phyloP scores from a whole-genome alignment of 768 basidiomycete species.

The Glaciozyma martinii region DNA sequence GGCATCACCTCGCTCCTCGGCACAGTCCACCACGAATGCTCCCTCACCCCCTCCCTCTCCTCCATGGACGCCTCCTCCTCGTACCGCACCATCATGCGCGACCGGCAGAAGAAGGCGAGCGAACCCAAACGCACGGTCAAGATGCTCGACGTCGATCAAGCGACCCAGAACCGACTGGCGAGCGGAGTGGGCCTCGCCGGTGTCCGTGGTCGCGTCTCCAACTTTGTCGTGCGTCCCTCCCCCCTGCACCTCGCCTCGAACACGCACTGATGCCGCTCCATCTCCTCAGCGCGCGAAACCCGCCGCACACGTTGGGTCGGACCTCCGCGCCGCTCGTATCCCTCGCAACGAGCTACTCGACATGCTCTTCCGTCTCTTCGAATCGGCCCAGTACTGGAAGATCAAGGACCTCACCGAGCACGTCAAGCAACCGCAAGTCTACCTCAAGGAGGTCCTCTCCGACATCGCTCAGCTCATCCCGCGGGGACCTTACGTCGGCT shows the following conservation, averaged over 20 bases:
- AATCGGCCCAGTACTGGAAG: conserved; percentile 69
- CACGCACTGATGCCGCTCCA: neutral
- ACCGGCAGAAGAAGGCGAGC: conserved; percentile 31
- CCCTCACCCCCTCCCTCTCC: conserved; percentile 28
- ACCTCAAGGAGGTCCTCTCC: conserved; percentile 69
- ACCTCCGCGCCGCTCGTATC: conserved; percentile 60
- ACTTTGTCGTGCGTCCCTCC: conserved; percentile 27
- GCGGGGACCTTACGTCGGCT: conserved; percentile 68
- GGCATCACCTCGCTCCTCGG: conserved; percentile 27
- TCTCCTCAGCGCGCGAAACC: conserved; percentile 14
- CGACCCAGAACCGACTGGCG: conserved; percentile 28
- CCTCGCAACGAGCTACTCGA: conserved; percentile 81
- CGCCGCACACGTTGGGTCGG: neutral
- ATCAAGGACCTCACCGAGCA: conserved; percentile 66
- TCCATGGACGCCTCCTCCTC: conserved; percentile 20
- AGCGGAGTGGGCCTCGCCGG: conserved; percentile 24
- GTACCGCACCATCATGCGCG: conserved; percentile 33
- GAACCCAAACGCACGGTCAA: conserved; percentile 34
- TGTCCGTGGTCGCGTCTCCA: conserved; percentile 25
- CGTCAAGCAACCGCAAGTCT: conserved; percentile 76
- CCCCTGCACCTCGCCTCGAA: neutral
- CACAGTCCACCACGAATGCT: conserved; percentile 34
- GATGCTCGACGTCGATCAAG: conserved; percentile 30
- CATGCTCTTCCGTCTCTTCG: conserved; percentile 66
- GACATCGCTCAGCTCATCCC: conserved; percentile 70